These are phyloP conservation scores for Saprolegnia diclina DNA, from an alignment of 352 stramenopile genomes.

Conservation along the genomic window DNA sequence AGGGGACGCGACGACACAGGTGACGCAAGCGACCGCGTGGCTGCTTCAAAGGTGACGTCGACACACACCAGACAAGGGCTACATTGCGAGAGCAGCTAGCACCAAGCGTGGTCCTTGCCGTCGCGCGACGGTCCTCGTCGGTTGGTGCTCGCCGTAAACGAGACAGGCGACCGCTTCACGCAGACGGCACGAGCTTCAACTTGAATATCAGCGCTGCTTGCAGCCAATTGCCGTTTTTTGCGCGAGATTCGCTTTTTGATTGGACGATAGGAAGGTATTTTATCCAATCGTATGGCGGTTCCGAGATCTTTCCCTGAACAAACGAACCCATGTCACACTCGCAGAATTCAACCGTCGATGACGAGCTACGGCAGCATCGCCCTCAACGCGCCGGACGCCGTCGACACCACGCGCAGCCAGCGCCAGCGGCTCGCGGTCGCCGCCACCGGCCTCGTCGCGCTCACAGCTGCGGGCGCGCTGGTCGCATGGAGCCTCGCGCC, in stretches of 20 bases:
- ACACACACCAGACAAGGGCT: too few species aligned
- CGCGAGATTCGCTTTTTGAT: neutral
- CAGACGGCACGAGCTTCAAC: neutral
- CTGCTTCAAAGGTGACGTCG: too few species aligned
- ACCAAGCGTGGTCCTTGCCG: too few species aligned
- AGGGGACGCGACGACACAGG: too few species aligned
- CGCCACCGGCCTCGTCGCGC: neutral
- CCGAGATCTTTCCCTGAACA: neutral
- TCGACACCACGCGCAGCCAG: neutral
- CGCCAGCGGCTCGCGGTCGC: neutral
- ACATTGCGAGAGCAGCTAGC: too few species aligned
- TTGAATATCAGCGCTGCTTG: neutral
- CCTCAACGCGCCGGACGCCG: neutral
- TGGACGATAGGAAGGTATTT: slow-evolving; percentile 6
- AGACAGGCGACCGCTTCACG: too few species aligned
- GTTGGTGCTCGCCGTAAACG: too few species aligned
- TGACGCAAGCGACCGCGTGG: too few species aligned
- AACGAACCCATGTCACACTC: slow-evolving; percentile 1
- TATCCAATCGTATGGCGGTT: slow-evolving; percentile 19
- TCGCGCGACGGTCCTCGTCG: too few species aligned
- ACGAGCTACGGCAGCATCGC: slow-evolving; percentile 23
- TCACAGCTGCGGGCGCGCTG: neutral
- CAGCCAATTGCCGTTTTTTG: neutral
- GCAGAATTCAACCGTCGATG: neutral
- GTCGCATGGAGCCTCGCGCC: neutral